Conservation (phyloP, 345 rosid species). For the Pistacia vera region DNA sequence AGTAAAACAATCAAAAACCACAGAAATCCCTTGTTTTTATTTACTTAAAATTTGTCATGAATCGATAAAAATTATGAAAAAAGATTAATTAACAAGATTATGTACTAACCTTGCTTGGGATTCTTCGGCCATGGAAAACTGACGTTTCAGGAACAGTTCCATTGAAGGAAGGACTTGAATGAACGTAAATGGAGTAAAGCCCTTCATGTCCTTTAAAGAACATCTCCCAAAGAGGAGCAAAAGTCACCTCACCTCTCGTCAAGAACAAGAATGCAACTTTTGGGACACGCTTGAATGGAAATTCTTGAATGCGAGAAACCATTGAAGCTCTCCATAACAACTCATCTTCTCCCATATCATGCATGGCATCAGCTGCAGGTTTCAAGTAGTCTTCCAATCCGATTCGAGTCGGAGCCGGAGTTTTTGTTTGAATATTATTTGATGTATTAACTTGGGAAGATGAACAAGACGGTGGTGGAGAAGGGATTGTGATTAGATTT, state of each 20-base stretch:
- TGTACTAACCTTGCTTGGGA: conserved; percentile 71
- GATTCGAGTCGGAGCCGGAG: not conserved
- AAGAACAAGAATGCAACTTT: conserved; percentile 86
- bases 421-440: not conserved
- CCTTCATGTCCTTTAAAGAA: conserved; percentile 75
- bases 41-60: too few species aligned
- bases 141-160: conserved; percentile 38
- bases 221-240: conserved; percentile 85
- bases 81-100: not conserved
- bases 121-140: conserved; percentile 59
- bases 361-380: conserved; percentile 34
- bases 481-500: not conserved
- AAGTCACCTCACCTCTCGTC: conserved; percentile 67
- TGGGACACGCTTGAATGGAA: conserved; percentile 47
- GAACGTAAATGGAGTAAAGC: conserved; percentile 67
- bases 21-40: too few species aligned
- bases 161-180: conserved; percentile 60
- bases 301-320: conserved; percentile 34
- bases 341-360: conserved; percentile 68
- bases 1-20: too few species aligned
- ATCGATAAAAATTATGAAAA: not conserved
- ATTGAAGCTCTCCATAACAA: conserved; percentile 58
- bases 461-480: not conserved
- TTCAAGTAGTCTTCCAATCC: conserved; percentile 29
- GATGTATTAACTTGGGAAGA: not conserved